phyloP scores from a whole-genome alignment of 257 asterid genomes.

The Solanum ahanhuiri region DNA sequence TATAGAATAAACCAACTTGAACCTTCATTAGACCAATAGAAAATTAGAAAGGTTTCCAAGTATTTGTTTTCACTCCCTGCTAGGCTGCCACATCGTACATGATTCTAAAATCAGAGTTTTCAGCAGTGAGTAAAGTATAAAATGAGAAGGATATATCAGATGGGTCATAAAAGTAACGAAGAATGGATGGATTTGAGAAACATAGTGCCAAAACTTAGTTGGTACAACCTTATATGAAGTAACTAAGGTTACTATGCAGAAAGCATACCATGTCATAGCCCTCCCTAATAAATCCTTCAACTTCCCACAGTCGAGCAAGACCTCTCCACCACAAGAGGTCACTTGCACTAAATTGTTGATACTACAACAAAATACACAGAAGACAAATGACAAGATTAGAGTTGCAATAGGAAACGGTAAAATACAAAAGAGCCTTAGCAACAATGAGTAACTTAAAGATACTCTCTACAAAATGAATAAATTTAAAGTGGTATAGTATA shows the following conservation, averaged over 20 bases:
- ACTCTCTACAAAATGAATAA: neutral
- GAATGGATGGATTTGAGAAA: neutral
- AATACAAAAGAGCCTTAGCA: neutral
- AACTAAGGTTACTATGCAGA: neutral
- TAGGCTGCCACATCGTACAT: neutral
- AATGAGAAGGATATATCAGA: neutral
- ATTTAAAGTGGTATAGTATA: neutral
- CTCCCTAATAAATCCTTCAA: conserved; percentile 46
- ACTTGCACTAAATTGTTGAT: conserved; percentile 35
- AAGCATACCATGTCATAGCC: conserved; percentile 47
- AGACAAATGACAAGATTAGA: conserved; percentile 3
- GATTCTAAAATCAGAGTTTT: neutral
- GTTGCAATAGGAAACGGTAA: neutral
- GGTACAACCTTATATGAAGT: neutral
- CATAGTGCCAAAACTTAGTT: neutral
- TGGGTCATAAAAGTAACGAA: neutral
- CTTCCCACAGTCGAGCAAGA: conserved; percentile 60
- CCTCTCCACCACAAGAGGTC: conserved; percentile 77
- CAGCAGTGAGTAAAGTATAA: neutral
- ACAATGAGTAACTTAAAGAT: neutral
- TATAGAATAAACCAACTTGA: neutral
- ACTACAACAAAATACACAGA: conserved; percentile 22
- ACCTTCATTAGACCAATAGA: neutral
- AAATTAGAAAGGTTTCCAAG: neutral
- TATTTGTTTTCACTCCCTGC: neutral